Base-by-base conservation (phyloP, 768 basidiomycete genomes). In the Omphalotus guepiniiformis region DNA sequence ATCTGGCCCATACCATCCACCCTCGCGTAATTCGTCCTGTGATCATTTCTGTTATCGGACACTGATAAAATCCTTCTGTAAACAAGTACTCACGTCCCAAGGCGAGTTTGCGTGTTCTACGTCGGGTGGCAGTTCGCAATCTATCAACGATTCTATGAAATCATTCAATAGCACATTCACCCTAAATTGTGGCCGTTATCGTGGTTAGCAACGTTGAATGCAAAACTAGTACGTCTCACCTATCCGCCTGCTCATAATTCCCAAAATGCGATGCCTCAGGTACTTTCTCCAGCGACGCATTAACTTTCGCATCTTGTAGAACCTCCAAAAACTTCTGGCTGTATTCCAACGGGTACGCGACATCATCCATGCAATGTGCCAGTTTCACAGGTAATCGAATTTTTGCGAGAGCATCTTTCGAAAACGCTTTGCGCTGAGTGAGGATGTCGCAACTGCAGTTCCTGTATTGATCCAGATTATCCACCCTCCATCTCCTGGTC, bases 121-220 rank as follows among this genome's bases (percentile, higher is more conserved):
- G n/a, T 19, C 16, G 13, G 25, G 12, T n/a, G 46, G 37, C n/a
- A 47, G 21, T 21, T 47, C 28, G 2, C 38, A 38, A 12, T 56
- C 55, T 3, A 57, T 53, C n/a, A 59, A 48, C 39, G 48, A 40
- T 51, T 63, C 40, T 8, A 70, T 47, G 51, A 65, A 68, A 30
- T 65, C 59, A 27, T 62, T 56, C 13, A 69, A 47, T 5, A 63
- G 26, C 13, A 49, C 34, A 32, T 67, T 65, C 18, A 68, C 55
- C 45, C 67, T 68, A n/a, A n/a, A 50, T 19, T 8, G 35, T 16
- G 23, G 15, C 15, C 28, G 3, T 41, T 26, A 28, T 22, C 38
- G 26, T 43, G 29, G 19, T 11, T 11, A 21, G 29, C 15, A 19
- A 32, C 2, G 15, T 19, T 9, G 13, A 23, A 5, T 39, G 9